Evolutionary conservation across 306 rosid species (phyloP), one percentile per base, ranked within the genome.

Genomic region (Echinosophora koreensis): DNA sequence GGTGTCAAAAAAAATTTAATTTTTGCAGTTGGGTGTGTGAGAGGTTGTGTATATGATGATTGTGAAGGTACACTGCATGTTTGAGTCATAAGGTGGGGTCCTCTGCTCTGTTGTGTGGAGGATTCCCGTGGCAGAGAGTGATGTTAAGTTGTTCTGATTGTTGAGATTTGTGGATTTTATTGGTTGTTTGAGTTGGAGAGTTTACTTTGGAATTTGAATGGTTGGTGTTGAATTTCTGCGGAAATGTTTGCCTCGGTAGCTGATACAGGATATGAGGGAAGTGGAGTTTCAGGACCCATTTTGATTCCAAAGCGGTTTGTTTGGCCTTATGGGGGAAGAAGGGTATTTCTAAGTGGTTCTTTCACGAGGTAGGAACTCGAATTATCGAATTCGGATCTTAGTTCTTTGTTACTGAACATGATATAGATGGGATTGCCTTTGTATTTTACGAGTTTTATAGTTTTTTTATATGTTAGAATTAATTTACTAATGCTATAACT

Each of bases 261-360:
- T 58, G 88, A 83, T 62, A 57, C 81, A 73, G 90, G 86, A 68
- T 71, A 57, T 63, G 88, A 82, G 13, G 80, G 88, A 60, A 77
- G 81, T 71, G 89, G 84, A 77, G 73, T 58, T 80, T 68, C 91
- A 3, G 87, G 90, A 72, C 81, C 89, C 27, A 37, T 80, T 83
- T 81, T 83, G 82, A 66, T 88, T 82, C 95, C 95, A 15, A 84
- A 78, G 56, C 83, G 83, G 30, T 92, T 92, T 61, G 81, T 85
- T 15, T 92, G 97, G 97, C 95, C 89, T 80, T 68, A 90, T 69
- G 97, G 97, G 5, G 95, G 97, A 85, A 88, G 82, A 62, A 85
- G 88, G 80, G 97, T 92, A 76, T 85, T 65, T 51, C 89, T 92
- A 47, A 82, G 71, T 74, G 97, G 97, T 60, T 80, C 95, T 61